Base-by-base conservation (phyloP, 1,139 yeast species). In the Arxiozyma telluris region DNA sequence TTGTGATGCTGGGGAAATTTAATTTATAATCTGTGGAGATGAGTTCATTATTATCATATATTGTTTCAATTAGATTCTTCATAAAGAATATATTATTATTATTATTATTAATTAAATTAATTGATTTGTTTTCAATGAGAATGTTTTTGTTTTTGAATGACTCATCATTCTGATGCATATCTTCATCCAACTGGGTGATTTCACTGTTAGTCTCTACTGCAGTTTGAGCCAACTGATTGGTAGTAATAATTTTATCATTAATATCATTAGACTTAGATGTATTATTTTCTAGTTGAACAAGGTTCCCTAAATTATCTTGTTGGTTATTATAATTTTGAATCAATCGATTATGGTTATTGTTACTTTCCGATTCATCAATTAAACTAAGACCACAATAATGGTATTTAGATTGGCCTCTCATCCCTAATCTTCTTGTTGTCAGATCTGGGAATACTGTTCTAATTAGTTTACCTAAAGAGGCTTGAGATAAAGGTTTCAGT, bases 381-480 rank as follows among this genome's bases (percentile, higher is more conserved):
- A 90, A 69, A 61, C 78, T 79, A 52, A 90, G 76, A 1, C 97
- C 97, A 71, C 96, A 88, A 67, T 90, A 91, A 67, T 90, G 96
- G 68, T 91, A 90, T 64, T 88, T 87, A 22, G 93, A 84, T 65
- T 87, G 91, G 9, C 96, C 96, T 53, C 96, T 76, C 71, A 85
- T 84, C 15, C 97, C 98, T 56, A 90, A 74, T 57, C 98, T 77
- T 61, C 97, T 78, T 0, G 96, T 87, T 39, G 87, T 84, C 59
- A 89, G 74, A 54, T 76, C 76, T 1, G 96, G 96, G 64, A 81
- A 89, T 17, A 85, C 72, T 9, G 84, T 75, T 57, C 87, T 78
- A 15, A 90, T 91, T 49, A 90, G 73, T 65, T 88, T 88, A 20
- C 97, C 97, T 68, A 90, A 83, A 15, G 91, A 83, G 0, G 96